A percentile compares a stretch with the other conserved stretches of the same genome.
Evolutionary conservation across 495 filamentous ascomycete genomes (phyloP).

Genomic region (Lasiosphaeris hirsuta): DNA sequence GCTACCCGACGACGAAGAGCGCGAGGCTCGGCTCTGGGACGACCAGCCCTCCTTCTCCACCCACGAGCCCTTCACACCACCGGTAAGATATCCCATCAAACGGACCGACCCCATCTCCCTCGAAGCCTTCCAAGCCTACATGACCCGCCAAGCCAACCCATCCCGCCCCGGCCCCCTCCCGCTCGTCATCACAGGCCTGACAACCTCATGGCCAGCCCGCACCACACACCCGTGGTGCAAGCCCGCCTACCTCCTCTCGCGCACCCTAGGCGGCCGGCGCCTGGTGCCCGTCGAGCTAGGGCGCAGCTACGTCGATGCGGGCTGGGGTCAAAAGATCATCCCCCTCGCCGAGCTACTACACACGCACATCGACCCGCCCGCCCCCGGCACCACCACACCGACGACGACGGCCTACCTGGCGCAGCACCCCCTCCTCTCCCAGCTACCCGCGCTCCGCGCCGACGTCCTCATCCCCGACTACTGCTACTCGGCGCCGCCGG

Average conservation of each 20-base stretch:
- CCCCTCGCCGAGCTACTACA: slow-evolving; percentile 69
- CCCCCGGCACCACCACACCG: background rate
- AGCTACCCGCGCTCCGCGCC: slow-evolving; percentile 71
- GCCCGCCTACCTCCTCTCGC: slow-evolving; percentile 68
- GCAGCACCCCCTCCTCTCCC: slow-evolving; percentile 81
- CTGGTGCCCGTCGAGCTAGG: slow-evolving; percentile 91
- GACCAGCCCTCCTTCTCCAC: slow-evolving; percentile 39
- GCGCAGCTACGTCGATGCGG: slow-evolving; percentile 77
- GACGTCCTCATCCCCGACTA: slow-evolving; percentile 83
- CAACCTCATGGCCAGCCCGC: slow-evolving; percentile 78
- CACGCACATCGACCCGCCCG: slow-evolving; percentile 48
- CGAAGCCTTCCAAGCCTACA: slow-evolving; percentile 61
- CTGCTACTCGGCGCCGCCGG: slow-evolving; percentile 68
- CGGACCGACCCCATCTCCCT: slow-evolving; percentile 47
- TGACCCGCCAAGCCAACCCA: slow-evolving; percentile 29
- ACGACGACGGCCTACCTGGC: slow-evolving; percentile 70
- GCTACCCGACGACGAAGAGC: slow-evolving; percentile 11
- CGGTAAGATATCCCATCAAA: slow-evolving; percentile 34
- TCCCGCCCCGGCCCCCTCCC: slow-evolving; percentile 46
- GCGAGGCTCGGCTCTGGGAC: slow-evolving; percentile 6
- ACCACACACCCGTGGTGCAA: slow-evolving; percentile 64
- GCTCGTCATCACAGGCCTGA: slow-evolving; percentile 62
- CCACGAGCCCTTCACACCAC: slow-evolving; percentile 41
- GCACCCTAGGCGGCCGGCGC: slow-evolving; percentile 71
- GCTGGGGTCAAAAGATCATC: slow-evolving; percentile 83